A percentile compares a stretch with the other conserved stretches of the same genome.
phyloP scores from a whole-genome alignment of 2,329 filamentous ascomycete genomes.

The Aureobasidium sp. region DNA sequence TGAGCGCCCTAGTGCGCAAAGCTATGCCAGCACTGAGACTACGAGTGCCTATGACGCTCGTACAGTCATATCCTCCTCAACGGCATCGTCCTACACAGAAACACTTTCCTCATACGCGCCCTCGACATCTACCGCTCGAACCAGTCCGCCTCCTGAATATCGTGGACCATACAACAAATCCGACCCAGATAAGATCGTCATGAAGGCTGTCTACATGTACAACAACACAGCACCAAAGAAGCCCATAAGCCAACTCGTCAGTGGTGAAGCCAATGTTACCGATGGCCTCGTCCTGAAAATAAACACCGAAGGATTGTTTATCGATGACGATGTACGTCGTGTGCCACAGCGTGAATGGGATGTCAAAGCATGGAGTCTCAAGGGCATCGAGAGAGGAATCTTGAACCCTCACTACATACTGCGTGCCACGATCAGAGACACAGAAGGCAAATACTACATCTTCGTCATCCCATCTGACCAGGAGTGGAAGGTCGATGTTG shows the following conservation, averaged over 20 bases:
- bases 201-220: constrained; percentile 87
- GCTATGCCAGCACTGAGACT: constrained; percentile 53
- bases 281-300: constrained; percentile 89
- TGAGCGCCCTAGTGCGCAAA: constrained; percentile 45
- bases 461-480: constrained; percentile 52
- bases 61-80: constrained; percentile 50
- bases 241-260: constrained; percentile 83
- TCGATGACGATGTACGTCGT: constrained; percentile 87
- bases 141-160: constrained; percentile 71
- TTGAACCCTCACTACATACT: constrained; percentile 35
- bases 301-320: constrained; percentile 88
- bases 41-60: constrained; percentile 34
- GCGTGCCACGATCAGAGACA: constrained; percentile 49
- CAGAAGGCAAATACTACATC: constrained; percentile 52
- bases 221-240: constrained; percentile 81
- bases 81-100: constrained; percentile 19
- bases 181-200: constrained; percentile 92
- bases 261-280: constrained; percentile 74
- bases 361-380: constrained; percentile 95
- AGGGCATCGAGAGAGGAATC: constrained; percentile 57
- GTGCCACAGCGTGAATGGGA: constrained; percentile 98
- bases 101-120: constrained; percentile 53
- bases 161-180: constrained; percentile 75
- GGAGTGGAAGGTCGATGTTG: constrained; percentile 54
- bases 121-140: constrained; percentile 73